A percentile compares a stretch with the other conserved stretches of the same genome.
These are phyloP conservation scores for Senna siamea DNA, from an alignment of 306 rosid species.

Conservation along the genomic window DNA sequence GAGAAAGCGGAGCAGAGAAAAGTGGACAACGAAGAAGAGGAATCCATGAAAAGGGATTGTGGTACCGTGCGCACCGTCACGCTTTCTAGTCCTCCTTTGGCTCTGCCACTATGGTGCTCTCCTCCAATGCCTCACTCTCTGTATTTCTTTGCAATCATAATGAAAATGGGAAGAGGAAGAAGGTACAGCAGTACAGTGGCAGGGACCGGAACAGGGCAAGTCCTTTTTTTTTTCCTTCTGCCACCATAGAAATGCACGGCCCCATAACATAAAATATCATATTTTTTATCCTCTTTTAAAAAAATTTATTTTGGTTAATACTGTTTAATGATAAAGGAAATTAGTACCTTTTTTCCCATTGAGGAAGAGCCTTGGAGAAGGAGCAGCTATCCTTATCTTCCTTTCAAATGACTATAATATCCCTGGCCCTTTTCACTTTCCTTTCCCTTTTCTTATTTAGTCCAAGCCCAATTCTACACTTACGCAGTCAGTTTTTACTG, in stretches of 20 bases:
- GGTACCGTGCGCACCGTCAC: conserved; percentile 35
- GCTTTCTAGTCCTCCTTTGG: conserved; percentile 12
- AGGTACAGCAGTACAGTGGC: conserved; percentile 16
- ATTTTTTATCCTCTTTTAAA: neutral
- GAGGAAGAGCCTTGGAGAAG: conserved; percentile 28
- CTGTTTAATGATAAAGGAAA: neutral
- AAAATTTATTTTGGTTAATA: too few species aligned
- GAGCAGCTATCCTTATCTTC: conserved; percentile 47
- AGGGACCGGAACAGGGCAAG: neutral
- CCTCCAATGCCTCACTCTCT: conserved; percentile 6
- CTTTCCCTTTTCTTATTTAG: too few species aligned
- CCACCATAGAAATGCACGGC: conserved; percentile 54
- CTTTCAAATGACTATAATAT: conserved; percentile 28
- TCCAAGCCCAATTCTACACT: too few species aligned
- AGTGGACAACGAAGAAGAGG: conserved; percentile 25
- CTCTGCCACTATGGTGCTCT: conserved; percentile 16
- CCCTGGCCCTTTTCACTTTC: neutral
- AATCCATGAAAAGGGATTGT: conserved; percentile 39
- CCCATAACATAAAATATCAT: conserved; percentile 18
- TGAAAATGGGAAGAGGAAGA: neutral
- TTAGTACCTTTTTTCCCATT: neutral
- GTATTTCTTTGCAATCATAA: neutral
- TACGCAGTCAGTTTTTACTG: too few species aligned
- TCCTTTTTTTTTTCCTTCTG: conserved; percentile 11
- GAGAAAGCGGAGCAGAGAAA: conserved; percentile 29